Conservation (phyloP, 176 grass and related monocot species). For the Ananas comosus region DNA sequence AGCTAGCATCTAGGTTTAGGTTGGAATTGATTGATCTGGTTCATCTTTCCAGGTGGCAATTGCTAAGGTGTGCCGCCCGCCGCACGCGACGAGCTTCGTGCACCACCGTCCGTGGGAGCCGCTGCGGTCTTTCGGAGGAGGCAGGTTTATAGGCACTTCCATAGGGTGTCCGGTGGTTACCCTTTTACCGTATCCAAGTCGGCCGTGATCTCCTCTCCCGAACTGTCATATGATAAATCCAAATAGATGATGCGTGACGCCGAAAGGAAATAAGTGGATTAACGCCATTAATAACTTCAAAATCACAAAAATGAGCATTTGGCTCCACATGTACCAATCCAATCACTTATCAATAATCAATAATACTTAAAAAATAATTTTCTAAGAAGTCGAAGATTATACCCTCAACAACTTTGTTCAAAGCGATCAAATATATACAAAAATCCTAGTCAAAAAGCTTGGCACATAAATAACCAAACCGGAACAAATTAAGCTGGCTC, state of each 20-base stretch:
- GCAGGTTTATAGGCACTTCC: constrained; percentile 61
- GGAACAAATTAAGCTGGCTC: constrained; percentile 7
- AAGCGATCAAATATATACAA: no score
- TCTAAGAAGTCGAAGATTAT: no score
- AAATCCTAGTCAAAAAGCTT: background rate
- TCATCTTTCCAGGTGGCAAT: constrained; percentile 59
- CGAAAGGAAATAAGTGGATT: background rate
- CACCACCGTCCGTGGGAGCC: constrained; percentile 42
- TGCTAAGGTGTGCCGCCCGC: constrained; percentile 88
- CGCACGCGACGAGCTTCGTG: constrained; percentile 75
- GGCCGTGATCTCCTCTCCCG: constrained; percentile 93
- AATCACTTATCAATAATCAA: no score
- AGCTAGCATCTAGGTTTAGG: constrained; percentile 9
- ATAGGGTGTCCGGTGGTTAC: constrained; percentile 79
- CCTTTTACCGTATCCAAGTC: constrained; percentile 71
- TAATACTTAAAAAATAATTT: no score
- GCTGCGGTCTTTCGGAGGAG: constrained; percentile 28
- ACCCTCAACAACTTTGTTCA: no score
- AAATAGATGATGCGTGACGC: background rate
- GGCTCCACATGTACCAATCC: no score
- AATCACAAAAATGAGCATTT: no score
- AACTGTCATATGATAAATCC: constrained; percentile 33
- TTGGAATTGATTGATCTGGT: constrained; percentile 3
- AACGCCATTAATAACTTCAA: no score
- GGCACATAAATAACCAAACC: background rate